Evolutionary conservation across 1,284 basidiomycete genomes (phyloP), one percentile per base, ranked within the genome.

Genomic region (Ceratobasidium sp.): DNA sequence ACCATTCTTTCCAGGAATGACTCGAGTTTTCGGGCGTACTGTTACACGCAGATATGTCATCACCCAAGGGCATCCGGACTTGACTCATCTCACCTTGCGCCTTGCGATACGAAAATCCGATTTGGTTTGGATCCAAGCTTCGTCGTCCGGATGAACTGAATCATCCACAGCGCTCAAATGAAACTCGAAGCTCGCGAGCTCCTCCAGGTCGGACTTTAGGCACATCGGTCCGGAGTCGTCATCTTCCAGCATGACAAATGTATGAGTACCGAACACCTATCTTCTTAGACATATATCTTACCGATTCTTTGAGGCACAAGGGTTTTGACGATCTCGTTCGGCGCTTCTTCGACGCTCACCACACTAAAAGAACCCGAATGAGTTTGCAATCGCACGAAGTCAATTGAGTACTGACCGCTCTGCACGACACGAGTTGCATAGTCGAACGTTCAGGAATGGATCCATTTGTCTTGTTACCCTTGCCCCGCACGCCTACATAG

Each of bases 401-500:
- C 17, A 20, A 31, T 28, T 33, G 5, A 31, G 5, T 11, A 33
- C 47, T 3, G 1, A 67, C 65, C 15, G 15, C 0, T n/a, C 33
- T 31, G 45, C 65, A 23, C 65, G 65, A 53, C 47, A 67, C 28
- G 47, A 33, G 15, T 67, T 53, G 31, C 65, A 67, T 0, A 53
- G 33, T 13, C 65, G 45, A 28, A 67, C 65, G 8, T 37, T 31
- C 3, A 67, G 33, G 28, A 53, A 67, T 8, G 65, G 65, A 53
- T 67, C 65, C 65, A 67, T 67, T 17, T 28, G 28, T 23, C 23
- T 33, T 0, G n/a, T 15, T 11, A 53, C 31, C 7, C 17, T 1
- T 3, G 45, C 47, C 13, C 47, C 65, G 31, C 65, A 67, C 28
- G 8, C 37, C 65, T 67, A 31, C 5, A 8, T 37, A 49, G 17